Percentiles rank a stretch among this genome's conserved stretches.
These are phyloP conservation scores for Ophiostoma himal-ulmi DNA, from an alignment of 2,329 filamentous ascomycete genomes.

Conservation along the genomic window DNA sequence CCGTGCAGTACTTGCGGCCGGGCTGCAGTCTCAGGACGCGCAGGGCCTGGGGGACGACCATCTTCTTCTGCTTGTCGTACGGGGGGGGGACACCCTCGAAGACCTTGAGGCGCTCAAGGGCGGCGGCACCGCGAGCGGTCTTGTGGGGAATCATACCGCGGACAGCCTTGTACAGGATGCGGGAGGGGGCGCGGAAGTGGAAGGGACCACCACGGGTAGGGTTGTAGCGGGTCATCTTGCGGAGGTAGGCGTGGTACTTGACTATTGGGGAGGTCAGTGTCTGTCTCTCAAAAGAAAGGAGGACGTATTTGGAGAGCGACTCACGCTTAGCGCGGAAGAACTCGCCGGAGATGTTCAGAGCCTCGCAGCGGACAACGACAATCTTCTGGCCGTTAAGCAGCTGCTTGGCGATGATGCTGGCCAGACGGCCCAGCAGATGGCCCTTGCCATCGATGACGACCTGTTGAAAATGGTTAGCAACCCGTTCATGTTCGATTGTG, in stretches of 20 bases:
- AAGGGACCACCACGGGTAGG: conserved; percentile 99
- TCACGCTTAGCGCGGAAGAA: conserved; percentile 99
- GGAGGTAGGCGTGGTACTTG: conserved; percentile 99
- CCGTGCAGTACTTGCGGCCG: conserved; percentile 99
- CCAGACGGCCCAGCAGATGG: conserved; percentile 98
- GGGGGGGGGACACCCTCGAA: conserved; percentile 98
- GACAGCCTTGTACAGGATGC: conserved; percentile 99
- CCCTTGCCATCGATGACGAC: conserved; percentile 99
- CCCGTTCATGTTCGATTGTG: not conserved
- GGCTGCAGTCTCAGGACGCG: conserved; percentile 95
- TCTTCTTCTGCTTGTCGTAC: conserved; percentile 99
- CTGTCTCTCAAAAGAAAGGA: not conserved
- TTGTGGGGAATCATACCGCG: conserved; percentile 99
- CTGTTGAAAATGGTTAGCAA: conserved; percentile 42
- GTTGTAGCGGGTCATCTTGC: conserved; percentile 99
- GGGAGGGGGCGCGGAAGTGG: conserved; percentile 98
- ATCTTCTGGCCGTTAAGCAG: conserved; percentile 99
- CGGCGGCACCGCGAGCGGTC: conserved; percentile 93
- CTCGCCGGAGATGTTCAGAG: conserved; percentile 99
- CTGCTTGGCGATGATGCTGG: conserved; percentile 98
- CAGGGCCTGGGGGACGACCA: conserved; percentile 97
- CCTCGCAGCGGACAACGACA: conserved; percentile 96
- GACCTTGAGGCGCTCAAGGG: conserved; percentile 97
- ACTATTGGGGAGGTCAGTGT: conserved; percentile 50
- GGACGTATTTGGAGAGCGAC: conserved; percentile 41